These are phyloP conservation scores for Populus alba DNA, from an alignment of 345 rosid species.

Conservation along the genomic window DNA sequence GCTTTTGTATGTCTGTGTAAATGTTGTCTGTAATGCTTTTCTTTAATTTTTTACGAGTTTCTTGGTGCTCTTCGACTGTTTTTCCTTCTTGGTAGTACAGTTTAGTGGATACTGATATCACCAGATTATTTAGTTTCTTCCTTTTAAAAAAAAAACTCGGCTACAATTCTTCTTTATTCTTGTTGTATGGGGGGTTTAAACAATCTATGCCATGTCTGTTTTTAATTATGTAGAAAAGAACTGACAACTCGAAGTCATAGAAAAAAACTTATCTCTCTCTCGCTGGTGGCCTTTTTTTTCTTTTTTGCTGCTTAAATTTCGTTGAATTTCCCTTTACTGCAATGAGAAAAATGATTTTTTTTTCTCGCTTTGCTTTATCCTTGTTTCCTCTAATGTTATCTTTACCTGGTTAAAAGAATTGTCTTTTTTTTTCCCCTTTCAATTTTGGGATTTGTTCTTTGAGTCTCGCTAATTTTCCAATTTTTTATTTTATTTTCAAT, in stretches of 20 bases:
- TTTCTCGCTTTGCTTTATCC: neutral
- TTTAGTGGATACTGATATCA: neutral
- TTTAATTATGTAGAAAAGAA: neutral
- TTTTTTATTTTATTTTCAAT: neutral
- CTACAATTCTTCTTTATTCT: neutral
- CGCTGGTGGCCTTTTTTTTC: neutral
- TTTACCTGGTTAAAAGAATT: neutral
- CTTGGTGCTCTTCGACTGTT: neutral
- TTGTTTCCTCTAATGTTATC: neutral
- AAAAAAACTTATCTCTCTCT: neutral
- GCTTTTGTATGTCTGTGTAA: conserved; percentile 14
- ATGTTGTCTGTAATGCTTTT: neutral
- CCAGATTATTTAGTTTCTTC: neutral
- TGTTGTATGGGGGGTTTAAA: neutral
- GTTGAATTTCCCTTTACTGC: neutral
- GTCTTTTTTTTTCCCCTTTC: neutral
- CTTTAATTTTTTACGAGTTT: neutral
- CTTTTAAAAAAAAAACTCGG: neutral
- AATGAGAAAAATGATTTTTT: neutral
- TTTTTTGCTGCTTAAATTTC: neutral
- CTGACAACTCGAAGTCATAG: neutral
- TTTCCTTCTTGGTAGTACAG: neutral
- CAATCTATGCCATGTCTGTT: neutral
- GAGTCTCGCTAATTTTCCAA: neutral
- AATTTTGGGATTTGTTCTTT: neutral